A percentile compares a stretch with the other conserved stretches of the same genome.
phyloP scores from a whole-genome alignment of 495 filamentous ascomycete genomes.

The Penicillium flavigenum region DNA sequence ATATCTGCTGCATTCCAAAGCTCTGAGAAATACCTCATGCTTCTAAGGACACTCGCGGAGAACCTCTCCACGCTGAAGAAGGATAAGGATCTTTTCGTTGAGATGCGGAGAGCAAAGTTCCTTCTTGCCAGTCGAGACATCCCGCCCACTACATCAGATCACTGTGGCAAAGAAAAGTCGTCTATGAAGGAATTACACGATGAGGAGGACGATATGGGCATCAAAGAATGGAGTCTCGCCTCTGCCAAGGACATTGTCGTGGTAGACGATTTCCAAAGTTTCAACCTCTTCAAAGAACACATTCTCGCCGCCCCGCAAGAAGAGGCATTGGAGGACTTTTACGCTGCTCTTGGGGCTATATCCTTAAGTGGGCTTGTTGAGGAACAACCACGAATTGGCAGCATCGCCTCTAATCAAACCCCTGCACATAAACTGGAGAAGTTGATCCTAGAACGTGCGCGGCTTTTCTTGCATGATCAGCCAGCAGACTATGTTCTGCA shows the following conservation, averaged over 20 bases:
- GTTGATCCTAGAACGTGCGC: slow-evolving; percentile 78
- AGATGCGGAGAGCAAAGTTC: slow-evolving; percentile 73
- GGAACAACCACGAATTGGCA: slow-evolving; percentile 50
- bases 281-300: slow-evolving; percentile 76
- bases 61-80: slow-evolving; percentile 65
- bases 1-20: slow-evolving; percentile 75
- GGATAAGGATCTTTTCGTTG: slow-evolving; percentile 71
- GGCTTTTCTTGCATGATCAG: slow-evolving; percentile 83
- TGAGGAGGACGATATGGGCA: slow-evolving; percentile 66
- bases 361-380: slow-evolving; percentile 48
- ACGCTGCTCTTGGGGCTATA: slow-evolving; percentile 53
- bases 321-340: slow-evolving; percentile 81
- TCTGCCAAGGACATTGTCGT: slow-evolving; percentile 70
- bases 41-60: slow-evolving; percentile 75
- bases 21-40: slow-evolving; percentile 77
- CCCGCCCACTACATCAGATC: slow-evolving; percentile 34
- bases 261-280: slow-evolving; percentile 82
- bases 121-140: slow-evolving; percentile 80
- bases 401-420: slow-evolving; percentile 51
- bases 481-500: slow-evolving; percentile 67
- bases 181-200: slow-evolving; percentile 48
- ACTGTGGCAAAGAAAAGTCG: slow-evolving; percentile 24
- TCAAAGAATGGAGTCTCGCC: slow-evolving; percentile 75
- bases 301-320: slow-evolving; percentile 85
- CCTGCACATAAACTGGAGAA: slow-evolving; percentile 62